Conservation (phyloP, 148 eudicot genomes). For the Nepenthes mirabilis region DNA sequence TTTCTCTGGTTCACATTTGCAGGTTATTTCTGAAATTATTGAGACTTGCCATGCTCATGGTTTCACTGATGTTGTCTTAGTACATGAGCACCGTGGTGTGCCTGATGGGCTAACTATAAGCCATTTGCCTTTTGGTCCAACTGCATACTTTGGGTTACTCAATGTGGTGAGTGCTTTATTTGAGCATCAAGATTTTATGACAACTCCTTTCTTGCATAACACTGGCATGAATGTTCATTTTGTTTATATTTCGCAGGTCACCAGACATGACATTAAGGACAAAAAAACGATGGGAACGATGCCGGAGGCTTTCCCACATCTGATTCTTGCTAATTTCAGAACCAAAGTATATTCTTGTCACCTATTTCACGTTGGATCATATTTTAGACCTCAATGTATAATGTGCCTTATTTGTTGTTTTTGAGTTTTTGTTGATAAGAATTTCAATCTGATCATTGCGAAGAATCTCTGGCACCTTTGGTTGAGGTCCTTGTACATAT, state of each 20-base stretch:
- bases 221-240: conserved; percentile 5
- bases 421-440: too few species aligned
- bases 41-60: conserved; percentile 85
- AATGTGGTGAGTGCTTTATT: conserved; percentile 64
- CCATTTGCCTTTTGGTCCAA: conserved; percentile 96
- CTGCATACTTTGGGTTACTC: conserved; percentile 83
- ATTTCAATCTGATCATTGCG: too few species aligned
- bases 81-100: conserved; percentile 97
- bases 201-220: conserved; percentile 1
- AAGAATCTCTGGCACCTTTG: too few species aligned
- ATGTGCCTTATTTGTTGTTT: too few species aligned
- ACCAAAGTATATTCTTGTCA: conserved; percentile 37
- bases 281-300: conserved; percentile 87
- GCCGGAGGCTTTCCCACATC: conserved; percentile 92
- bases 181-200: neutral
- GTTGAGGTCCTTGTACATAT: too few species aligned
- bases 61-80: conserved; percentile 75
- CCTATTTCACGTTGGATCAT: too few species aligned
- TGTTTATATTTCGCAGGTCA: conserved; percentile 43
- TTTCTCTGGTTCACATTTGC: conserved; percentile 9
- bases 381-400: too few species aligned
- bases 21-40: conserved; percentile 78
- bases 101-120: conserved; percentile 80
- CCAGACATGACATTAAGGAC: conserved; percentile 95
- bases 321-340: conserved; percentile 65